phyloP scores from a whole-genome alignment of 1,284 basidiomycete species.

The Cystobasidium pallidum region DNA sequence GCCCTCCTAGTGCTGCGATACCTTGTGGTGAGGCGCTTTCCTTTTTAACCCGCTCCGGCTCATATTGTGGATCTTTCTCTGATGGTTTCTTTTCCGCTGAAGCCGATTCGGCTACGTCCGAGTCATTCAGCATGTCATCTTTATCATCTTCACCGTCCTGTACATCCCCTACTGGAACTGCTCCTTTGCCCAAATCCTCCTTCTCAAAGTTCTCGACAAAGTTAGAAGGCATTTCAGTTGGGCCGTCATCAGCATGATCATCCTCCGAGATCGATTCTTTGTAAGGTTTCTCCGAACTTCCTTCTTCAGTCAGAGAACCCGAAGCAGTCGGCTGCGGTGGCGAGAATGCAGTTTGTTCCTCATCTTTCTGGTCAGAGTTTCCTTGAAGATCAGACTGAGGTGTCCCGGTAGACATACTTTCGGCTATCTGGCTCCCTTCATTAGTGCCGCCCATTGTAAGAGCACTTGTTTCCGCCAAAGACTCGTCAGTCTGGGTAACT shows the following conservation, averaged over 20 bases:
- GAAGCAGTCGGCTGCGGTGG: not conserved
- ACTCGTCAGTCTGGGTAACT: not conserved
- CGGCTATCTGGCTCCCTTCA: too few relatives aligned
- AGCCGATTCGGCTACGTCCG: too few relatives aligned
- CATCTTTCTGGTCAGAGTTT: not conserved
- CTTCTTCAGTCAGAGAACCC: not conserved
- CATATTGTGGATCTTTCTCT: not conserved
- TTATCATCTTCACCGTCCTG: not conserved
- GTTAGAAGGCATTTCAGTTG: not conserved
- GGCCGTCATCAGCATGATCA: not conserved
- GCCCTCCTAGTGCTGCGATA: not conserved
- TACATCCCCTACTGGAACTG: not conserved
- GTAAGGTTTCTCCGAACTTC: too few relatives aligned
- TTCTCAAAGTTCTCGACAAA: not conserved
- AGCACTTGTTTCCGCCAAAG: not conserved
- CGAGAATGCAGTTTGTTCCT: not conserved
- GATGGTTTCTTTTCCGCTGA: too few relatives aligned
- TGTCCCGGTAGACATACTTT: not conserved
- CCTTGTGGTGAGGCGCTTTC: not conserved
- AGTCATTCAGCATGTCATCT: too few relatives aligned
- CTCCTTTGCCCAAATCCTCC: not conserved
- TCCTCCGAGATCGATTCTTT: too few relatives aligned
- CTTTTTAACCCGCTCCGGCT: not conserved
- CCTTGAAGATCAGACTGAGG: not conserved
- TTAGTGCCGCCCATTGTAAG: too few relatives aligned